A percentile compares a stretch with the other conserved stretches of the same genome.
These are phyloP conservation scores for Pichia inconspicua DNA, from an alignment of 1,139 yeast genomes.

Conservation along the genomic window DNA sequence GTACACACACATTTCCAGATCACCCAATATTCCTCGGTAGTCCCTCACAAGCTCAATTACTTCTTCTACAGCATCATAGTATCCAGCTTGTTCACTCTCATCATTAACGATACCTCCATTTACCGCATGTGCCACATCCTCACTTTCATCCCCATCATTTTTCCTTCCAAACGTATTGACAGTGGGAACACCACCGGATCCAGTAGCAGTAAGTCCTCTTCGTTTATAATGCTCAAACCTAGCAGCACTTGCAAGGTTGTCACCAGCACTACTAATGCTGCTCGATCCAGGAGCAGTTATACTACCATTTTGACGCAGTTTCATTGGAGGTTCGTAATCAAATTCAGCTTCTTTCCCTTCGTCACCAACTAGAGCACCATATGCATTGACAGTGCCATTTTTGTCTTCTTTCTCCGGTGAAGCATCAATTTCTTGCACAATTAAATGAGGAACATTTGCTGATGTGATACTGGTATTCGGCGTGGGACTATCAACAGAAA, in stretches of 20 bases:
- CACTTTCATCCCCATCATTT: neutral
- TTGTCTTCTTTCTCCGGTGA: no score
- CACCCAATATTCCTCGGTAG: slow-evolving; percentile 1
- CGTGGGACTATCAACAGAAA: neutral
- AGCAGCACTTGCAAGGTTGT: slow-evolving; percentile 20
- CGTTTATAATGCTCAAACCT: slow-evolving; percentile 21
- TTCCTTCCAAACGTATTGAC: neutral
- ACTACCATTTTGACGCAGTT: neutral
- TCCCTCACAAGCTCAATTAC: slow-evolving; percentile 4
- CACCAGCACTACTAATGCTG: neutral
- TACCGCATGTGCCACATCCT: neutral
- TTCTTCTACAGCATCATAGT: slow-evolving; percentile 9
- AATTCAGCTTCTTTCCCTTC: neutral
- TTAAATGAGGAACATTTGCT: neutral
- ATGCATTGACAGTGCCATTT: no score
- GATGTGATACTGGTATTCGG: neutral
- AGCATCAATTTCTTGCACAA: neutral
- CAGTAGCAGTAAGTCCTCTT: neutral
- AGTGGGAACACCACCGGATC: neutral
- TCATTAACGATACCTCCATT: neutral
- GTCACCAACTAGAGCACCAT: neutral
- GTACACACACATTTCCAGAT: slow-evolving; percentile 11
- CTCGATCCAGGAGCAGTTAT: neutral
- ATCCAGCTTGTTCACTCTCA: neutral
- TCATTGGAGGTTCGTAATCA: neutral